These are phyloP conservation scores for Austroboletus festivus DNA, from an alignment of 768 basidiomycete genomes.

Conservation along the genomic window DNA sequence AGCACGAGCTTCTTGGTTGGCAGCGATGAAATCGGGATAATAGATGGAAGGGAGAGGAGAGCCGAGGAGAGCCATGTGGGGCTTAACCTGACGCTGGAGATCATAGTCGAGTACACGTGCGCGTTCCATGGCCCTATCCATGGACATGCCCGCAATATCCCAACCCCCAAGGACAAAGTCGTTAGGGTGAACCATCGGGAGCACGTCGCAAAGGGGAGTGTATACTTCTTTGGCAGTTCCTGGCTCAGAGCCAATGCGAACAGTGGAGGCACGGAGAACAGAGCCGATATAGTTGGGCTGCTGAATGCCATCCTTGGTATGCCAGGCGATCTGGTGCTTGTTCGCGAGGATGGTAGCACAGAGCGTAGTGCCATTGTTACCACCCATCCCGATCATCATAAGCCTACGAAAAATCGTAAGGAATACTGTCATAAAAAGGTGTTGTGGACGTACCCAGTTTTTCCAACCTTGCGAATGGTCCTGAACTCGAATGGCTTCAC, in stretches of 20 bases:
- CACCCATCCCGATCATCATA: slow-evolving; percentile 95
- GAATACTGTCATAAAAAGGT: slow-evolving; percentile 3
- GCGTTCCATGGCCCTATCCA: slow-evolving; percentile 93
- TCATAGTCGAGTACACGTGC: slow-evolving; percentile 94
- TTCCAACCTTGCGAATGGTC: slow-evolving; percentile 80
- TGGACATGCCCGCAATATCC: slow-evolving; percentile 85
- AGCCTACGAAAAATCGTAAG: slow-evolving; percentile 47
- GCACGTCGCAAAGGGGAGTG: slow-evolving; percentile 86
- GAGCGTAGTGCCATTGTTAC: slow-evolving; percentile 95
- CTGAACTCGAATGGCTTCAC: slow-evolving; percentile 85
- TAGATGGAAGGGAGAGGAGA: slow-evolving; percentile 92
- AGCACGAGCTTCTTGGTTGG: slow-evolving; percentile 94
- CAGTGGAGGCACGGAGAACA: slow-evolving; percentile 91
- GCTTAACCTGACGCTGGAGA: slow-evolving; percentile 91
- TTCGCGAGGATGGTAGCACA: slow-evolving; percentile 95
- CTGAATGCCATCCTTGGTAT: slow-evolving; percentile 87
- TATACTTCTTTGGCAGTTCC: slow-evolving; percentile 83
- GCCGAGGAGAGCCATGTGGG: slow-evolving; percentile 76
- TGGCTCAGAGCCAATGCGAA: slow-evolving; percentile 84
- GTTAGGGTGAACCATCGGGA: slow-evolving; percentile 98
- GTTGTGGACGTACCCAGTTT: slow-evolving; percentile 74
- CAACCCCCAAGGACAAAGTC: slow-evolving; percentile 97
- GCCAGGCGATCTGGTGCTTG: slow-evolving; percentile 91
- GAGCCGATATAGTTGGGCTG: slow-evolving; percentile 98
- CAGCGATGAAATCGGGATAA: slow-evolving; percentile 96